Base-by-base conservation (phyloP, 352 stramenopile genomes). In the Saprolegnia parasitica region DNA sequence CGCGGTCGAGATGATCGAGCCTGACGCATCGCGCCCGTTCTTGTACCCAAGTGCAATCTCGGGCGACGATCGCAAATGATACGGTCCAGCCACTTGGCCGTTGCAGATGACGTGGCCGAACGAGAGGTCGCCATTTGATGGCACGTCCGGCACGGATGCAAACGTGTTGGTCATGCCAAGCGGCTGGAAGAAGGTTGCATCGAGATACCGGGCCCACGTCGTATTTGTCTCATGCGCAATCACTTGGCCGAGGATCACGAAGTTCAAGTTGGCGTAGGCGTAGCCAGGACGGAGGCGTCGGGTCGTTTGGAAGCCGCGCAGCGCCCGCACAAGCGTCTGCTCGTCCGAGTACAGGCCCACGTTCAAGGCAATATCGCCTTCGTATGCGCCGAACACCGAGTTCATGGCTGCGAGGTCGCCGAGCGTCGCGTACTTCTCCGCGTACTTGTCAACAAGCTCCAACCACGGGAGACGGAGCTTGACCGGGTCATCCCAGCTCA, bases 251-350 rank as follows among this genome's bases (percentile, higher is more conserved):
- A 89, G 68, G 54, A 88, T 81, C 0, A 75, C 80, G 61, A 84
- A 89, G 67, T 89, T 88, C 24, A 77, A 56, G 49, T 89, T 90
- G 29, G 79, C 66, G 66, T 89, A 89, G 64, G 84, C 80, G 40
- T 84, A 81, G 11, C 73, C 77, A 21, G 76, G 75, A 24, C 81
- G 79, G 24, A 88, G 73, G 1, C 75, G 71, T 58, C 83, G 77
- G 23, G 74, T 54, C 0, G 80, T 80, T 49, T 80, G 72, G 3
- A 83, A 72, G 62, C 81, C 72, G 1, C 57, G 66, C 9, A 88
- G 73, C 4, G 66, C 73, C 15, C 74, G 26, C 6, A 85, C 80
- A 0, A 82, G 52, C 0, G 79, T 74, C 24, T 79, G 71, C 21
- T 85, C 76, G 0, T 78, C 77, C 13, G 29, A 49, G 26, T 83